phyloP scores from a whole-genome alignment of 768 basidiomycete genomes.

The Lactarius pseudohatsudake region DNA sequence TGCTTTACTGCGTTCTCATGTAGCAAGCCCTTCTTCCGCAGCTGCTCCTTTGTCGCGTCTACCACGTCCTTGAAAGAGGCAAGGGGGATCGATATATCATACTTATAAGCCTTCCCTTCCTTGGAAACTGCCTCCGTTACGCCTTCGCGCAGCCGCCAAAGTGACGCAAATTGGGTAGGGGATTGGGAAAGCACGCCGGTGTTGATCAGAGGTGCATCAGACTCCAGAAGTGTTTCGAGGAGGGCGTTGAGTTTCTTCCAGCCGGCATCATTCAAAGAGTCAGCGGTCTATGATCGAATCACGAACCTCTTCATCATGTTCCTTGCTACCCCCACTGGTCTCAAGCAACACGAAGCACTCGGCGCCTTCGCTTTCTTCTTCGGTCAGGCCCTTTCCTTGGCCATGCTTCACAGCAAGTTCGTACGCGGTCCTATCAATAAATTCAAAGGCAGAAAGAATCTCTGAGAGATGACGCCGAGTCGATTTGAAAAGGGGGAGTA shows the following conservation, averaged over 20 bases:
- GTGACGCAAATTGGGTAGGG: conserved; percentile 80
- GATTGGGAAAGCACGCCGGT: conserved; percentile 93
- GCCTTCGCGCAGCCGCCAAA: conserved; percentile 92
- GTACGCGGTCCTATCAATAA: conserved; percentile 85
- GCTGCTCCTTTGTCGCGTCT: conserved; percentile 70
- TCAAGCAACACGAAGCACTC: conserved; percentile 91
- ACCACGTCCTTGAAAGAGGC: conserved; percentile 85
- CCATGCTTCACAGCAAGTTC: conserved; percentile 83
- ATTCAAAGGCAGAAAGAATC: conserved; percentile 97
- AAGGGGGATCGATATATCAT: conserved; percentile 89
- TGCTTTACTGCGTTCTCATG: conserved; percentile 74
- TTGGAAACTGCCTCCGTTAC: conserved; percentile 91
- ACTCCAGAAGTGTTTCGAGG: conserved; percentile 73
- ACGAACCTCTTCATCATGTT: conserved; percentile 88
- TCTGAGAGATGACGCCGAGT: conserved; percentile 85
- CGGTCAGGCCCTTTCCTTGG: conserved; percentile 71
- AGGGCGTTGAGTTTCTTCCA: conserved; percentile 80
- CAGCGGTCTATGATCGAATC: conserved; percentile 15
- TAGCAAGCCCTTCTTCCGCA: conserved; percentile 67
- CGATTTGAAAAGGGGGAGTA: conserved; percentile 79
- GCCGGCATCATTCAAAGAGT: conserved; percentile 7
- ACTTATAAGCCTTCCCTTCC: conserved; percentile 95
- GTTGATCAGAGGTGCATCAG: conserved; percentile 73
- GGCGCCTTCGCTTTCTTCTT: conserved; percentile 72
- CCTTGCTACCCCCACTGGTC: conserved; percentile 88